These are phyloP conservation scores for Aegilops tauschii DNA, from an alignment of 176 grass and related monocot genomes.

Conservation along the genomic window DNA sequence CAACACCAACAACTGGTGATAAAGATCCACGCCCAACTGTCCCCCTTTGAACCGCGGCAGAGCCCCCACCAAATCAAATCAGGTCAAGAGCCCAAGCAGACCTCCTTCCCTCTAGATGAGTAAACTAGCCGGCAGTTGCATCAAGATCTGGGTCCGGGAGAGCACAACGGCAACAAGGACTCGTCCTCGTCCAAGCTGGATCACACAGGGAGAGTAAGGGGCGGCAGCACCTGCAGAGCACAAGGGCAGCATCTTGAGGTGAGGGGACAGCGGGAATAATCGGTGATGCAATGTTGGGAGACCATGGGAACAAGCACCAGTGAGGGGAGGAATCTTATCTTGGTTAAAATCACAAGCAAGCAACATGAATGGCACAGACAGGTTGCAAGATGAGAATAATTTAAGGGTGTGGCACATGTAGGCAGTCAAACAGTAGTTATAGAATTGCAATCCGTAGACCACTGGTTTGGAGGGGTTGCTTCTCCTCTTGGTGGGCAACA, in stretches of 20 bases:
- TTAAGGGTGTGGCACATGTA: conserved; percentile 41
- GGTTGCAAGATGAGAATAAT: conserved; percentile 8
- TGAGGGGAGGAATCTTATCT: conserved; percentile 69
- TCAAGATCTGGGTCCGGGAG: conserved; percentile 56
- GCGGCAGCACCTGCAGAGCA: conserved; percentile 45
- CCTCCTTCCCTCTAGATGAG: conserved; percentile 42
- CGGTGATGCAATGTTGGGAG: conserved; percentile 68
- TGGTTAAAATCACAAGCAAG: conserved; percentile 39
- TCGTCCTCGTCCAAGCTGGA: conserved; percentile 39
- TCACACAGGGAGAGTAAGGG: conserved; percentile 32
- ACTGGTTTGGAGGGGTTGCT: neutral
- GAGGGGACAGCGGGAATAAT: conserved; percentile 77
- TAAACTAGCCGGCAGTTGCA: conserved; percentile 45
- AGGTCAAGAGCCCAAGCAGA: conserved; percentile 21
- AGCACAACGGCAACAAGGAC: conserved; percentile 37
- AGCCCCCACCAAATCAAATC: conserved; percentile 53
- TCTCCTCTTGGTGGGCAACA: neutral
- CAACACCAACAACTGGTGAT: conserved; percentile 48
- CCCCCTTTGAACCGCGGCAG: conserved; percentile 42
- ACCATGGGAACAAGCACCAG: conserved; percentile 69
- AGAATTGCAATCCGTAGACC: conserved; percentile 37
- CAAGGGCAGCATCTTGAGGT: conserved; percentile 74
- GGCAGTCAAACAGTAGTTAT: conserved; percentile 48
- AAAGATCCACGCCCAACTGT: conserved; percentile 44
- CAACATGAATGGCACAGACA: conserved; percentile 46